Base-by-base conservation (phyloP, 495 filamentous ascomycete genomes). In the Margaritispora aquatica region DNA sequence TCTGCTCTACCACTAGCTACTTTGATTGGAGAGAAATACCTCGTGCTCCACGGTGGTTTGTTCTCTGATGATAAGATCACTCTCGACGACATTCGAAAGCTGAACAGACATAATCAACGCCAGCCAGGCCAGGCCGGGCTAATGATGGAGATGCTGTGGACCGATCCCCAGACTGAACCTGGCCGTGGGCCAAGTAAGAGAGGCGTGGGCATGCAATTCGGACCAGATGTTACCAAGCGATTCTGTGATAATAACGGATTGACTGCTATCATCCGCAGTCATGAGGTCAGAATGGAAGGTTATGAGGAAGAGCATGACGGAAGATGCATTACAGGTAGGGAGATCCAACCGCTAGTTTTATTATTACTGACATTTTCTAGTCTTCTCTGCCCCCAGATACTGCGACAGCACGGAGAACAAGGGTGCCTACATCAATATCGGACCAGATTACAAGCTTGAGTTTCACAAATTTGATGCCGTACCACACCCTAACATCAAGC, bases 81-180 rank as follows among this genome's bases (percentile, higher is more conserved):
- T 1, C 75, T 99, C 27, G 89, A 97, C 65, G 95, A 98, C 66
- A 90, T 99, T 66, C 80, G 95, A 51, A 95, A 93, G 73, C 78
- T 97, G 38, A 84, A 97, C 70, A 82, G 94, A 63, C 92, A 97
- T 73, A 84, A 82, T 71, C 95, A 97, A 75, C 82, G 89, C 26
- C 94, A 99, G 68, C 94, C 94, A n/a, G 95, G 95, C 22, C 94
- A 97, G 70, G 72, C 86, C 47, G 94, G 94, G 27, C 75, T 99
- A 65, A 99, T 99, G 94, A 97, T 99, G 94, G 94, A 99, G 72
- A 99, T 99, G 95, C 83, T 99, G 20, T 99, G 94, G 94, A 97
- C 94, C 0, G 94, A 99, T 68, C 94, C 94, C 13, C 94, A 97
- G 69, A 75, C 85, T 0, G 77, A 83, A 61, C 88, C 89, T 49